Percentiles rank a stretch among this genome's conserved stretches.
Conservation (phyloP, 805 yeast species). For the Candida tibetensis region DNA sequence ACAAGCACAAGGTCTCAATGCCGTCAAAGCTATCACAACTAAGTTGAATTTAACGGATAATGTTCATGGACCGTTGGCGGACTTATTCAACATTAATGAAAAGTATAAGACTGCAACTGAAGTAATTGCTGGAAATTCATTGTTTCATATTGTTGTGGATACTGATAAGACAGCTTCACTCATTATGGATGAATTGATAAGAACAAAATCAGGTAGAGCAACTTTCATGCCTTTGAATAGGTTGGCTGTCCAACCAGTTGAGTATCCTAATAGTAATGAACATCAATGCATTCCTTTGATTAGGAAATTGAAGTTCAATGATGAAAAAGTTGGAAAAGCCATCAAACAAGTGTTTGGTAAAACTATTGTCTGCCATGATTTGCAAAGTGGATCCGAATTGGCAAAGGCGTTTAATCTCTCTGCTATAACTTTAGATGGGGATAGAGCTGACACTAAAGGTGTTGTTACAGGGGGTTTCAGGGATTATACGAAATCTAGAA, state of each 20-base stretch:
- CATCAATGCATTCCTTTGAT: conserved; percentile 73
- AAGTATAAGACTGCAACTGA: conserved; percentile 85
- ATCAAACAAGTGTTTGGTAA: conserved; percentile 78
- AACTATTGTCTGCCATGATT: conserved; percentile 70
- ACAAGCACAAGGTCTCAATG: conserved; percentile 64
- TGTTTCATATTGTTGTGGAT: conserved; percentile 89
- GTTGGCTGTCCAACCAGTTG: conserved; percentile 38
- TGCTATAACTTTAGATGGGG: conserved; percentile 91
- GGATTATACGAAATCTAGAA: conserved; percentile 61
- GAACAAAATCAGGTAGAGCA: conserved; percentile 75
- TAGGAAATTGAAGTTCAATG: conserved; percentile 63
- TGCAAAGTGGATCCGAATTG: conserved; percentile 65
- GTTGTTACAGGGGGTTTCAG: conserved; percentile 85
- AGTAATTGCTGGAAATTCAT: conserved; percentile 80
- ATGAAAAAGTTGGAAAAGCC: conserved; percentile 55
- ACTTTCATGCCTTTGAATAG: conserved; percentile 90
- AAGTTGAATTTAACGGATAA: conserved; percentile 54
- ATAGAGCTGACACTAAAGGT: conserved; percentile 80
- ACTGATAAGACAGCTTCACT: conserved; percentile 78
- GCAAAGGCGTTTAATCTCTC: conserved; percentile 59
- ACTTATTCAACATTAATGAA: conserved; percentile 74
- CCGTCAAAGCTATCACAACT: conserved; percentile 61
- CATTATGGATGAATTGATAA: conserved; percentile 70
- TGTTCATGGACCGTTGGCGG: conserved; percentile 85
- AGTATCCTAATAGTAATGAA: conserved; percentile 57